Evolutionary conservation across 2,329 filamentous ascomycete genomes (phyloP).

Genomic region (Cladophialophora chaetospira): DNA sequence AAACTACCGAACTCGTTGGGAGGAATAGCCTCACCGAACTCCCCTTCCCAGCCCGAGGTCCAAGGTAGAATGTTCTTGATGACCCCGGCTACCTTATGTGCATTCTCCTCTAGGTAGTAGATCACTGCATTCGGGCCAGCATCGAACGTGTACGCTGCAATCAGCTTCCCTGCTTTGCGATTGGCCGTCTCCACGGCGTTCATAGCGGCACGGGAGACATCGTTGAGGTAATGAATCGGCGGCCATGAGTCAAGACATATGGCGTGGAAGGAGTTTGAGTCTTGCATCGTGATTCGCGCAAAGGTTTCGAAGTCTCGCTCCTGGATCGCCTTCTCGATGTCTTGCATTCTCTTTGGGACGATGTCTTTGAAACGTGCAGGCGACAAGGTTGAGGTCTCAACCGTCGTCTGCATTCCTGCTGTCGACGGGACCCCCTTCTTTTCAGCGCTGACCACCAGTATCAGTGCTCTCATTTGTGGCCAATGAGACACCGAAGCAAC

Average conservation of each 20-base stretch:
- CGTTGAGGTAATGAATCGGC: conserved; percentile 98
- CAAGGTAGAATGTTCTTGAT: conserved; percentile 71
- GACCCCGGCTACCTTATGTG: conserved; percentile 70
- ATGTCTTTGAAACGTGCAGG: conserved; percentile 71
- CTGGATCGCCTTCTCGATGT: conserved; percentile 80
- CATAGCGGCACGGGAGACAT: conserved; percentile 83
- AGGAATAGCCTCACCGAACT: conserved; percentile 57
- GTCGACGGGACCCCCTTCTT: conserved; percentile 96
- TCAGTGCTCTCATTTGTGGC: conserved; percentile 90
- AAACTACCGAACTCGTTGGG: conserved; percentile 57
- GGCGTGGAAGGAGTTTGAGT: conserved; percentile 96
- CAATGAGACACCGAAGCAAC: conserved; percentile 88
- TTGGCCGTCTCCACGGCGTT: conserved; percentile 90
- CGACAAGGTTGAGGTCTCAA: conserved; percentile 88
- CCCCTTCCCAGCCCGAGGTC: conserved; percentile 57
- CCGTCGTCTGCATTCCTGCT: conserved; percentile 95
- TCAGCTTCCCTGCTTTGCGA: conserved; percentile 69
- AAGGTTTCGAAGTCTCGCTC: conserved; percentile 82
- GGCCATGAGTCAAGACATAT: conserved; percentile 93
- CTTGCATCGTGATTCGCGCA: conserved; percentile 89
- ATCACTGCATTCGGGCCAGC: conserved; percentile 96
- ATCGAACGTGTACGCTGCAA: conserved; percentile 96
- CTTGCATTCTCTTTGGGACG: conserved; percentile 78
- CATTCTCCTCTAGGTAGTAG: conserved; percentile 85
- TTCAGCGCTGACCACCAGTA: conserved; percentile 86